Evolutionary conservation across 129 eudicot genomes (phyloP).

Genomic region (Deinandra increscens): DNA sequence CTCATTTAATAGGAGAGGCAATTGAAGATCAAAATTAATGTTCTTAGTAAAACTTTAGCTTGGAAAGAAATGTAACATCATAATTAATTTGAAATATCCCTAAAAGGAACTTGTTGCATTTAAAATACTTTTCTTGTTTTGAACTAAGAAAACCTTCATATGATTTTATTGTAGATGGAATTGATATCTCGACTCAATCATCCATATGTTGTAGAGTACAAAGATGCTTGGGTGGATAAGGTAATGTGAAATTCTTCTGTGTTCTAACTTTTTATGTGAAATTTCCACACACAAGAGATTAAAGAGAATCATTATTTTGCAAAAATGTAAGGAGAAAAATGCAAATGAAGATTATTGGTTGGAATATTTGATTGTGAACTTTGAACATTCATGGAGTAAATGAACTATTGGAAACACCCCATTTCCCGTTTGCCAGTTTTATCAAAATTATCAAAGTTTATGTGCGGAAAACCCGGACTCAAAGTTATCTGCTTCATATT

Average conservation of each 20-base stretch:
- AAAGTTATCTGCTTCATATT: too few species aligned
- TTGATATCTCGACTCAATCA: slow-evolving; percentile 68
- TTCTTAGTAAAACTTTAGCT: not conserved
- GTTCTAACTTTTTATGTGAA: not conserved
- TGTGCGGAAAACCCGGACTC: too few species aligned
- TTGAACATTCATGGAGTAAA: not conserved
- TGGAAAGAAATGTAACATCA: not conserved
- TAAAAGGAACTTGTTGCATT: not conserved
- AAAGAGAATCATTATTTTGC: not conserved
- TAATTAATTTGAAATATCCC: not conserved
- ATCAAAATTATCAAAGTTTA: too few species aligned
- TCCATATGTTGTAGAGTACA: slow-evolving; percentile 83
- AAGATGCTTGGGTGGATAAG: slow-evolving; percentile 99
- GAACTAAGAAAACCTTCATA: slow-evolving; percentile 15
- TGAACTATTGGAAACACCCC: not conserved
- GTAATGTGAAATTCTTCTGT: slow-evolving; percentile 33
- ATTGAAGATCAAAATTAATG: not conserved
- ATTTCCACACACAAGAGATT: slow-evolving; percentile 3
- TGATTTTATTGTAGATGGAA: slow-evolving; percentile 60
- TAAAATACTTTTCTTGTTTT: not conserved
- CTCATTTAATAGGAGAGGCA: not conserved
- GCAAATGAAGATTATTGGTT: not conserved
- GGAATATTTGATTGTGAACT: not conserved
- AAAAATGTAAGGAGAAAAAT: not conserved
- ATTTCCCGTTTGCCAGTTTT: too few species aligned